phyloP scores from a whole-genome alignment of 176 grass and related monocot genomes.

The sorghum (Sorghum bicolor) region DNA sequence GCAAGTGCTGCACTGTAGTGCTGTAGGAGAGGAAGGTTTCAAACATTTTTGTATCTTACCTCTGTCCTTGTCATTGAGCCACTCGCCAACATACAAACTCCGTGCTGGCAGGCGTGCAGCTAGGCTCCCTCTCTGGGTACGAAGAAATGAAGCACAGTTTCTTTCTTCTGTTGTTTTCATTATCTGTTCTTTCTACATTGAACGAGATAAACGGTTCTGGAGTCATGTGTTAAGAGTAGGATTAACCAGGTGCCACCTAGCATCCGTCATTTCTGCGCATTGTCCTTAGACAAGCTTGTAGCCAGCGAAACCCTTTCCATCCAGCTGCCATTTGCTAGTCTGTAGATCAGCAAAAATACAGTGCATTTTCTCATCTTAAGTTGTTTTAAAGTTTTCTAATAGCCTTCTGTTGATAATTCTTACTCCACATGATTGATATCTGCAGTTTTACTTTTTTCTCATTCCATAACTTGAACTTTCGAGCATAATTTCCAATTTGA shows the following conservation, averaged over 20 bases:
- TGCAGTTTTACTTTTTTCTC: background rate
- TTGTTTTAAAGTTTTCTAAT: background rate
- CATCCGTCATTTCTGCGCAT: background rate
- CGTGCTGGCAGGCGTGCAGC: background rate
- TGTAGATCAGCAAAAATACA: background rate
- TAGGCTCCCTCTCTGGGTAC: background rate
- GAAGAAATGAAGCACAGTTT: background rate
- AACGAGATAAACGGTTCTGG: background rate
- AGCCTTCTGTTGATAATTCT: background rate
- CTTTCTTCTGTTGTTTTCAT: background rate
- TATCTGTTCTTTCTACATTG: background rate
- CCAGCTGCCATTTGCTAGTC: background rate
- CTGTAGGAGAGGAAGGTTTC: background rate
- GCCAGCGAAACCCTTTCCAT: background rate
- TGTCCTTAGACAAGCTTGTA: background rate
- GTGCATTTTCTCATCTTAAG: background rate
- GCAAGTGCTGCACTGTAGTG: background rate
- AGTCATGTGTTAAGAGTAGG: background rate
- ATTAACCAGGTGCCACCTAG: background rate
- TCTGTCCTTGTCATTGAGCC: background rate
- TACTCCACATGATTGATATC: background rate
- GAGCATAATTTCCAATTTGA: background rate
- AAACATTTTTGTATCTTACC: background rate
- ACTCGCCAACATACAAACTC: background rate
- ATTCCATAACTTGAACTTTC: background rate